Evolutionary conservation across 495 filamentous ascomycete genomes (phyloP).

Genomic region (Hypomontagnella submonticulosa): DNA sequence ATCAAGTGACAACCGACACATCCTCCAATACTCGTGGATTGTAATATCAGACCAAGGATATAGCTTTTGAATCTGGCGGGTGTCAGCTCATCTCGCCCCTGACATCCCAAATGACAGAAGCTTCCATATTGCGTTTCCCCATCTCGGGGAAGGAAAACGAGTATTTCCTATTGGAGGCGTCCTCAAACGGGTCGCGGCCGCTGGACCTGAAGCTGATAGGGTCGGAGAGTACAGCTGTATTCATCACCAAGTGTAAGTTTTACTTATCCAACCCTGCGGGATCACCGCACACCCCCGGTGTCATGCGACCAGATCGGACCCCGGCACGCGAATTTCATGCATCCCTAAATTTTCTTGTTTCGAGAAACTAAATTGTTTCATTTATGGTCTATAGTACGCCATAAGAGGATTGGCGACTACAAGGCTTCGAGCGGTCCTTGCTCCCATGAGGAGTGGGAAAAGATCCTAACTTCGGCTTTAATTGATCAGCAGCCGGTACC

Average conservation of each 20-base stretch:
- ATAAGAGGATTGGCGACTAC: slow-evolving; percentile 46
- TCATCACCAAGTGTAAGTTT: slow-evolving; percentile 43
- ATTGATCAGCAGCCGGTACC: slow-evolving; percentile 48
- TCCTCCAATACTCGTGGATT: not conserved
- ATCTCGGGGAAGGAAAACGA: slow-evolving; percentile 41
- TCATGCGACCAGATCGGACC: slow-evolving; percentile 23
- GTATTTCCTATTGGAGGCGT: slow-evolving; percentile 40
- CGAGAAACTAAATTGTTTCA: slow-evolving; percentile 28
- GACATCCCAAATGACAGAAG: slow-evolving; percentile 33
- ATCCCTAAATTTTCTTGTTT: slow-evolving; percentile 10
- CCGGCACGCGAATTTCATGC: slow-evolving; percentile 29
- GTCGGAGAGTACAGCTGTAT: slow-evolving; percentile 48
- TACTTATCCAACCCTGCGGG: slow-evolving; percentile 2
- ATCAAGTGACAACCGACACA: not conserved
- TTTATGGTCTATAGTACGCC: slow-evolving; percentile 43
- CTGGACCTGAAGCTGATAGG: slow-evolving; percentile 45
- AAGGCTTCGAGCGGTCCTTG: slow-evolving; percentile 49
- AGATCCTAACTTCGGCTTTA: slow-evolving; percentile 53
- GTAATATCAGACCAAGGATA: not conserved
- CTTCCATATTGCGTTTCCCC: slow-evolving; percentile 41
- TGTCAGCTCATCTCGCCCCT: slow-evolving; percentile 4
- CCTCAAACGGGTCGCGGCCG: slow-evolving; percentile 43
- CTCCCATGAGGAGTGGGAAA: slow-evolving; percentile 58
- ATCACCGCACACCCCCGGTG: not conserved
- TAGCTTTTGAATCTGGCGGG: not conserved